Base-by-base conservation (phyloP, 2,329 filamentous ascomycete species). In the Pseudomassariella vexata region DNA sequence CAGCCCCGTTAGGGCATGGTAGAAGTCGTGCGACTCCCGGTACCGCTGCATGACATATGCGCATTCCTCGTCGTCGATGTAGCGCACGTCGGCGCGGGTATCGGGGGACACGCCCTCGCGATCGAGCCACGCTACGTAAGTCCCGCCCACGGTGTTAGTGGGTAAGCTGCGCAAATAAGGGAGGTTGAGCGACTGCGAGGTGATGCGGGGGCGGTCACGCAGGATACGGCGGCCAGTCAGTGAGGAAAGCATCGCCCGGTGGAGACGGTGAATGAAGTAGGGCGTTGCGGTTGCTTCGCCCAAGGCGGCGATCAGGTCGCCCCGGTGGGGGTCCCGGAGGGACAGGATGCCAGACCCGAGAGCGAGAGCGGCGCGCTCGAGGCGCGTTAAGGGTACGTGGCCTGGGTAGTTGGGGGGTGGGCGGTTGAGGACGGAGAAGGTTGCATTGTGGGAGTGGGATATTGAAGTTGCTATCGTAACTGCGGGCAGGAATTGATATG, bases 11-110 rank as follows among this genome's bases (percentile, higher is more conserved):
- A 98, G 68, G 0, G 92, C 90, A 59, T 98, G 92, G 64, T 94
- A 95, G 61, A 98, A 95, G 57, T 98, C 92, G 59, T 98, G 92
- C 45, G 85, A 94, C 62, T 98, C 92, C 40, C 92, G 80, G 60
- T 98, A 98, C 33, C 92, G 79, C 66, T 96, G 92, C 85, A 98
- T 94, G 12, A 96, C 92, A 64, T 96, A 98, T 21, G 92, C 92
- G 56, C 89, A 94, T 62, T 98, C 92, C 47, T 84, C 81, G 53
- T 96, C 82, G 58, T 96, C 89, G 40, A 98, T 88, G 63, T 94
- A 96, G 32, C 85, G 78, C 24, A 98, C 92, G 2, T 60, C 57
- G 24, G 82, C 69, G 27, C 92, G 79, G 6, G 90, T 95, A 58
- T 98, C 92, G 1, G 92, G 92, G 7, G 85, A 85, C 10, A 98